Evolutionary conservation across 2,329 filamentous ascomycete species (phyloP).

Genomic region (Xylariaceae sp.): DNA sequence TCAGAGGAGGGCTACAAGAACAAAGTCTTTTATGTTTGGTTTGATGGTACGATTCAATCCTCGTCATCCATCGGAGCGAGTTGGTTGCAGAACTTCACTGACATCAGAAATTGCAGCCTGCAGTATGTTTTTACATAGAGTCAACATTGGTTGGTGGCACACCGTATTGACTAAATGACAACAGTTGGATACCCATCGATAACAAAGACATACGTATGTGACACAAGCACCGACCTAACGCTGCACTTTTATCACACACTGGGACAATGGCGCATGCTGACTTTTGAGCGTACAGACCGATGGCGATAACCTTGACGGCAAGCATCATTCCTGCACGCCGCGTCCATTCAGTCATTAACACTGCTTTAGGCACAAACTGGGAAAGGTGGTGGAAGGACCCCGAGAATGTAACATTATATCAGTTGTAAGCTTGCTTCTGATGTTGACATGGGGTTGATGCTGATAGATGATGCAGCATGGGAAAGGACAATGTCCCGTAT

Average conservation of each 20-base stretch:
- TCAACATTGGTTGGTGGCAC: no score
- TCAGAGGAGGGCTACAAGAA: slow-evolving; percentile 51
- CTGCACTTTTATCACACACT: no score
- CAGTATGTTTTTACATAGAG: no score
- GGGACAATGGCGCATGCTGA: not conserved
- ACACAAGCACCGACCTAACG: not conserved
- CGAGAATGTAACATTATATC: slow-evolving; percentile 81
- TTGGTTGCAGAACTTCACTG: slow-evolving; percentile 60
- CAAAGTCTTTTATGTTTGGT: slow-evolving; percentile 83
- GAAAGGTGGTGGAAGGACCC: slow-evolving; percentile 93
- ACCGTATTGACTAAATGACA: not conserved
- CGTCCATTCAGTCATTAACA: no score
- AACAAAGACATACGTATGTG: slow-evolving; percentile 62
- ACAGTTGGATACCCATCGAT: slow-evolving; percentile 85
- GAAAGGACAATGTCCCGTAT: slow-evolving; percentile 71
- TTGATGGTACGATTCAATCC: no score
- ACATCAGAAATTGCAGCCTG: no score
- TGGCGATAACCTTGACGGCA: slow-evolving; percentile 31
- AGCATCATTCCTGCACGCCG: not conserved
- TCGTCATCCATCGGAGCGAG: no score
- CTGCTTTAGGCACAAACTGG: slow-evolving; percentile 60
- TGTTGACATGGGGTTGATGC: not conserved
- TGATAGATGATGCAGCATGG: slow-evolving; percentile 51
- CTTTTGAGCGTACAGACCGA: slow-evolving; percentile 44
- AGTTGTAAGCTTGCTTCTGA: slow-evolving; percentile 50